A percentile compares a stretch with the other conserved stretches of the same genome.
Evolutionary conservation across 768 basidiomycete species (phyloP).

Genomic region (Tephrocybe sp.): DNA sequence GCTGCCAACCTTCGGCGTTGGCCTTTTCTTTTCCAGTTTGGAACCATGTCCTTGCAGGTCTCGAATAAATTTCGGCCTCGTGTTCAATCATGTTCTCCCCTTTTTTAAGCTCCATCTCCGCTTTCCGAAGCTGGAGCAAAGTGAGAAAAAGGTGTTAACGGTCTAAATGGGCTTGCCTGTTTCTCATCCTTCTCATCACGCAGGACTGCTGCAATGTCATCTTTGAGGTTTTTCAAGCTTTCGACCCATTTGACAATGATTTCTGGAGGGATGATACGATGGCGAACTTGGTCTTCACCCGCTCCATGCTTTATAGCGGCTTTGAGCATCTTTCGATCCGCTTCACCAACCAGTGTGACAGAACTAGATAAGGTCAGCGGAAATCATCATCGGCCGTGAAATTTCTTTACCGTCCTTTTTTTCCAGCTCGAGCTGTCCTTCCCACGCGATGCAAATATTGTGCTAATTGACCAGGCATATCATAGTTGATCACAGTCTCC

Average conservation of each 20-base stretch:
- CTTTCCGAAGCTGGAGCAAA: constrained; percentile 65
- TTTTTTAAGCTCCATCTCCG: constrained; percentile 95
- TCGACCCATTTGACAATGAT: constrained; percentile 68
- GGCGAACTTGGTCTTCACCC: constrained; percentile 78
- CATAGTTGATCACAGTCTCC: constrained; percentile 97
- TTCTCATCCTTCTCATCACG: constrained; percentile 96
- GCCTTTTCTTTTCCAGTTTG: constrained; percentile 84
- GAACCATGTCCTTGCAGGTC: constrained; percentile 99
- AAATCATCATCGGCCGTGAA: neutral
- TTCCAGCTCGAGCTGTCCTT: constrained; percentile 93
- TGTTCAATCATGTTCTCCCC: constrained; percentile 96
- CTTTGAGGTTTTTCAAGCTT: constrained; percentile 68
- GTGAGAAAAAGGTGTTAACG: constrained; percentile 10
- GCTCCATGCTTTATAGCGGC: constrained; percentile 88
- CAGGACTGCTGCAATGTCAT: constrained; percentile 77
- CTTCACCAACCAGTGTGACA: constrained; percentile 93
- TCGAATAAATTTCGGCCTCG: constrained; percentile 85
- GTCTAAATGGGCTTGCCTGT: constrained; percentile 44
- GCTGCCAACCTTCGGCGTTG: constrained; percentile 66
- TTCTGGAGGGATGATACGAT: constrained; percentile 84
- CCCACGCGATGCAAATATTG: constrained; percentile 98
- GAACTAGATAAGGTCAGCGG: constrained; percentile 51
- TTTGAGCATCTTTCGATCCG: constrained; percentile 95
- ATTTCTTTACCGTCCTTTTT: constrained; percentile 76
- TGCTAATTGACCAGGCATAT: constrained; percentile 92